Conservation (phyloP, 129 eudicot species). For the Saposhnikovia divaricata region DNA sequence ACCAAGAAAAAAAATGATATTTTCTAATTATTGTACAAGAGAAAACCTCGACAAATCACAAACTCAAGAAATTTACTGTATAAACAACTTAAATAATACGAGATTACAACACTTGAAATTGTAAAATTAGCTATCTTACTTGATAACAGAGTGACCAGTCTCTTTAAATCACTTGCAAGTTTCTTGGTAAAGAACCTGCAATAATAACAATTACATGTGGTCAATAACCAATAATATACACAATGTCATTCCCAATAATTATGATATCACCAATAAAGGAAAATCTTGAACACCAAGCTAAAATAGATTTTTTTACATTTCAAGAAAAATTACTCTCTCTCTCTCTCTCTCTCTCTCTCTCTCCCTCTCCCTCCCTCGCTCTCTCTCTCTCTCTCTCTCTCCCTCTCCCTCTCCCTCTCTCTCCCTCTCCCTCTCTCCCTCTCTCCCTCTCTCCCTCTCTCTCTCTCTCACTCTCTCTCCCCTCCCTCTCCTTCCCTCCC, state of each 20-base stretch:
- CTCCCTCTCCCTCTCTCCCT: too few species aligned
- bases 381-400: neutral
- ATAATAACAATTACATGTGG: neutral
- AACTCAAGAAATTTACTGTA: neutral
- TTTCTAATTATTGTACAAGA: neutral
- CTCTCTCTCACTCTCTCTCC: neutral
- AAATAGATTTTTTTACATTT: neutral
- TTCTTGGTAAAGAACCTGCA: conserved; percentile 1
- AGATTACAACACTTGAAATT: neutral
- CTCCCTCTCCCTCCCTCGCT: too few species aligned
- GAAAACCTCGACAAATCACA: neutral
- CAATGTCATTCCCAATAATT: neutral
- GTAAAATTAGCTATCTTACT: neutral
- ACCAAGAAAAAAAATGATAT: neutral
- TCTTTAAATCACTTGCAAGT: neutral
- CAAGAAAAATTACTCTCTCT: neutral
- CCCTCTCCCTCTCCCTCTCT: neutral
- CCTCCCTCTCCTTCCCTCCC: too few species aligned
- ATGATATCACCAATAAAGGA: neutral
- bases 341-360: neutral
- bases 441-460: neutral
- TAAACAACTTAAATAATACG: neutral
- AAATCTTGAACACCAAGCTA: neutral
- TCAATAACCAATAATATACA: neutral
- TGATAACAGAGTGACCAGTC: neutral